Base-by-base conservation (phyloP, 73 alveolate genomes). In the Uronychia setigera region DNA sequence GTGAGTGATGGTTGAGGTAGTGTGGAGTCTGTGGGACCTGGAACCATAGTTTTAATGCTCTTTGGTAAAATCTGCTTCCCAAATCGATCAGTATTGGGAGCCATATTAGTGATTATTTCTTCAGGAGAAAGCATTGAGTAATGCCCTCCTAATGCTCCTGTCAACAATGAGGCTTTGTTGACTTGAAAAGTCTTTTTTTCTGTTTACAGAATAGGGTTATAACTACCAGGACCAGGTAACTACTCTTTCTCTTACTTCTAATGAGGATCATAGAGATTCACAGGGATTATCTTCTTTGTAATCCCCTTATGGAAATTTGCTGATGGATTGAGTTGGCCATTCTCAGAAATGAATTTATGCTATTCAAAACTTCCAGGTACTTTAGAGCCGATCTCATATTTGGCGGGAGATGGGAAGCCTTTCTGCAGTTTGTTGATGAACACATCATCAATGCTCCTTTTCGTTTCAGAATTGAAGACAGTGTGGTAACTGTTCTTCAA, bases 201-300 rank as follows among this genome's bases (percentile, higher is more conserved):
- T 5, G n/a, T 19, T 11, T 5, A 19, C 5, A 46, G 5, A 19
- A 5, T 11, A 46, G 67, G 67, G 67, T 35, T 33, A 80, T 90
- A 90, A 31, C 75, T 80, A 13, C 93, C 96, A 19, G 96, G 96
- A 33, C 96, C 96, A 25, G 96, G 96, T 29, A 33, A 79, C 26
- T 75, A 79, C 11, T 28, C 33, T 14, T 26, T 26, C 5, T 46
- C 19, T 5, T 46, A 58, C 33, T 59, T 35, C 33, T 46, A 46
- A 74, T 90, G 96, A 1, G 96, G 96, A 74, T 90, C 87, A 74
- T 90, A 87, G 5, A 90, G 35, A 75, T 90, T 90, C 28, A 90
- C 88, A 33, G 87, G 85, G 35, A 85, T 80, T 26, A 91, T 90
- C 79, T 83, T 85, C 46, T 59, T 59, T 35, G 84, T 60, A 19